phyloP scores from a whole-genome alignment of 2,329 filamentous ascomycete species.

The Aspergillus costaricaensis region DNA sequence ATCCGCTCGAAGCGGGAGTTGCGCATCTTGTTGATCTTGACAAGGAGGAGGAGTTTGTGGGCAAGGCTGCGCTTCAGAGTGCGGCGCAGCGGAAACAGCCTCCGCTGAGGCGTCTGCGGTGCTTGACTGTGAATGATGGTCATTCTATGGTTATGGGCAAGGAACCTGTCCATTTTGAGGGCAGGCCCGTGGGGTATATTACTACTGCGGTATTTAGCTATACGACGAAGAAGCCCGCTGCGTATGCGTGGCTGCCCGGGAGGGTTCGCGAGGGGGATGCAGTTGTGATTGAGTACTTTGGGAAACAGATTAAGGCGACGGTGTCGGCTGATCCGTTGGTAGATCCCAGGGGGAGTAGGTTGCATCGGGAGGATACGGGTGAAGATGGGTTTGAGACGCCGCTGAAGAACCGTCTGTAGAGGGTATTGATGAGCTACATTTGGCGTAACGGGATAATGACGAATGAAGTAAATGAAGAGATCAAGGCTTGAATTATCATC shows the following conservation, averaged over 20 bases:
- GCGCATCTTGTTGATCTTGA: conserved; percentile 50
- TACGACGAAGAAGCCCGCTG: conserved; percentile 60
- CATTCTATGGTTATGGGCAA: conserved; percentile 61
- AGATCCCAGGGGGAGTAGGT: conserved; percentile 44
- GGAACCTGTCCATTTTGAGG: conserved; percentile 59
- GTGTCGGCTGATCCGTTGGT: conserved; percentile 55
- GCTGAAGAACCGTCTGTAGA: background rate
- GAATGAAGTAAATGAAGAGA: no score
- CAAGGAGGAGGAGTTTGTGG: conserved; percentile 49
- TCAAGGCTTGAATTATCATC: no score
- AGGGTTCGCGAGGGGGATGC: conserved; percentile 49
- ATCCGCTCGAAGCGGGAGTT: conserved; percentile 62
- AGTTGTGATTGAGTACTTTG: conserved; percentile 66
- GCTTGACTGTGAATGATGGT: conserved; percentile 59
- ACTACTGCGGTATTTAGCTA: conserved; percentile 64
- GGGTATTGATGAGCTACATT: no score
- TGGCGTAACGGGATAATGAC: no score
- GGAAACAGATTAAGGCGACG: conserved; percentile 55
- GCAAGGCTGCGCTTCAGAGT: conserved; percentile 51
- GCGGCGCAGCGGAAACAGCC: conserved; percentile 44
- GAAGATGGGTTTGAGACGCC: background rate
- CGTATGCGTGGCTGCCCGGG: conserved; percentile 60
- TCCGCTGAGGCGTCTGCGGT: conserved; percentile 37
- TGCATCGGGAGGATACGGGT: conserved; percentile 24
- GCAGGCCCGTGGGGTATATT: conserved; percentile 57